phyloP scores from a whole-genome alignment of 495 filamentous ascomycete genomes.

The Hypoxylon fuscum region DNA sequence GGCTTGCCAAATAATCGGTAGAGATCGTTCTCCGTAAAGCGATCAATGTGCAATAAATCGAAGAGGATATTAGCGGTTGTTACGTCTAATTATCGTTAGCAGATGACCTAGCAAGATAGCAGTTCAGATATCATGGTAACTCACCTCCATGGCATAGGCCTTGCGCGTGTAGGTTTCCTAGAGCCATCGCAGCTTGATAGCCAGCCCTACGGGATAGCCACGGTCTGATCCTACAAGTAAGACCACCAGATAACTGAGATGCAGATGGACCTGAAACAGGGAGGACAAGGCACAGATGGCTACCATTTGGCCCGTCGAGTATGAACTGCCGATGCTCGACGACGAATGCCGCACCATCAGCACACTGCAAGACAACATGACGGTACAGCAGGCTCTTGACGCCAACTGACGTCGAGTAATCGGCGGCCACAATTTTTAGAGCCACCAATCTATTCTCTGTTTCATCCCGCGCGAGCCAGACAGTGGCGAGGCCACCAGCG shows the following conservation, averaged over 20 bases:
- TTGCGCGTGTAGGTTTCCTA: constrained; percentile 28
- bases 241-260: constrained; percentile 23
- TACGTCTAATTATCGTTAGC: constrained; percentile 31
- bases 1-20: constrained; percentile 34
- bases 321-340: constrained; percentile 24
- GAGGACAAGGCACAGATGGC: constrained; percentile 36
- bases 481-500: constrained; percentile 52
- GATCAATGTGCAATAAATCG: constrained; percentile 23
- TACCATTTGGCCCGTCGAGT: constrained; percentile 37
- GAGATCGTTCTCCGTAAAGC: constrained; percentile 24
- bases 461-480: constrained; percentile 54
- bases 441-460: constrained; percentile 30
- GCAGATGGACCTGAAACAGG: constrained; percentile 32
- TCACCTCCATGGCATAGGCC: constrained; percentile 36
- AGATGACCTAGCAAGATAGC: too few species aligned
- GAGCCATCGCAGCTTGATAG: constrained; percentile 32
- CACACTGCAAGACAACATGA: constrained; percentile 6
- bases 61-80: constrained; percentile 37
- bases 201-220: constrained; percentile 18
- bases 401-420: constrained; percentile 16
- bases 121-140: too few species aligned
- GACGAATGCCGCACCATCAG: constrained; percentile 8
- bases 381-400: constrained; percentile 19
- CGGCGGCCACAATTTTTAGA: constrained; percentile 37
- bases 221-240: constrained; percentile 24